Conservation (phyloP, 2,329 filamentous ascomycete genomes). For the Cladosporium phlei region DNA sequence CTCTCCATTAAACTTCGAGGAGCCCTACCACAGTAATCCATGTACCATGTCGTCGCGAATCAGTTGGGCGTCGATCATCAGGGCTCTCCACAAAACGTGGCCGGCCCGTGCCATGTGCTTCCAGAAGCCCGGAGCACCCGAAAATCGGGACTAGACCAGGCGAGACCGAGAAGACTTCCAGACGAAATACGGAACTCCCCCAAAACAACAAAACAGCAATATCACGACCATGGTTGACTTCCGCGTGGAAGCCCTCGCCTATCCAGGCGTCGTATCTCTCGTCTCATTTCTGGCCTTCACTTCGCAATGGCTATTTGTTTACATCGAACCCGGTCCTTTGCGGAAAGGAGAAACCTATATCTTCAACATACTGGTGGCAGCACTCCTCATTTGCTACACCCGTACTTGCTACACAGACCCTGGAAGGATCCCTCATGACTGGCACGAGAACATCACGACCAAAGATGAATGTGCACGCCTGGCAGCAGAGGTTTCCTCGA, state of each 20-base stretch:
- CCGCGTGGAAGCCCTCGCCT: slow-evolving; percentile 10
- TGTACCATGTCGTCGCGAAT: too few relatives aligned
- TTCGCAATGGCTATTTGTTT: slow-evolving; percentile 65
- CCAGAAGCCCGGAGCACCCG: too few relatives aligned
- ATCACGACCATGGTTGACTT: neutral
- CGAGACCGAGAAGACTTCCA: too few relatives aligned
- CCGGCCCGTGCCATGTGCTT: too few relatives aligned
- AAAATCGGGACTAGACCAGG: too few relatives aligned
- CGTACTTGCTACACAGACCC: slow-evolving; percentile 57
- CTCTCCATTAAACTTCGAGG: too few relatives aligned
- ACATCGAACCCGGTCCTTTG: slow-evolving; percentile 55
- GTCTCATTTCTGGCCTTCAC: slow-evolving; percentile 67
- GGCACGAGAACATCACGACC: slow-evolving; percentile 26
- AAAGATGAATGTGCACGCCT: slow-evolving; percentile 23
- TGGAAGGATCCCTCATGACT: slow-evolving; percentile 48
- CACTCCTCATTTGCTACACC: slow-evolving; percentile 67
- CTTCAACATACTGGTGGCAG: slow-evolving; percentile 63
- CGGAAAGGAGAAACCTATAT: slow-evolving; percentile 52
- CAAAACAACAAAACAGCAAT: too few relatives aligned
- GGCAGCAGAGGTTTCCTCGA: slow-evolving; percentile 21
- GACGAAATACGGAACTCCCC: too few relatives aligned
- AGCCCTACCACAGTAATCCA: too few relatives aligned
- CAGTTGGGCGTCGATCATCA: too few relatives aligned
- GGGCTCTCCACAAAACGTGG: too few relatives aligned
- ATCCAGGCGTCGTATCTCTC: slow-evolving; percentile 58